phyloP scores from a whole-genome alignment of 2,329 filamentous ascomycete genomes.

The Sclerotinia sclerotiorum region DNA sequence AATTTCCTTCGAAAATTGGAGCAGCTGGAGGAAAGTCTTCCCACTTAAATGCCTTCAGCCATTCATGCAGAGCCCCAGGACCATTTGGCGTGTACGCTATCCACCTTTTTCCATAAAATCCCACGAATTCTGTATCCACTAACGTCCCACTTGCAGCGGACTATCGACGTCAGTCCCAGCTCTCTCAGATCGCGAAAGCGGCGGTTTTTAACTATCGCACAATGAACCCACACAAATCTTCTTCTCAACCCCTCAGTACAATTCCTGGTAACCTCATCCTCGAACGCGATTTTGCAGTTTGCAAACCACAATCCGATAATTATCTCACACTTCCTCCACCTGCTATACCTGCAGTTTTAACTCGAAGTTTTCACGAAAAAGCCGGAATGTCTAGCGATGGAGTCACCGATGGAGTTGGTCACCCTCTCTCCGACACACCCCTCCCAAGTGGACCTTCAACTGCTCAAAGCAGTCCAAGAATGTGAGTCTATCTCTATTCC shows the following conservation, averaged over 20 bases:
- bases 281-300: constrained; percentile 21
- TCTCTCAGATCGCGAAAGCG: constrained; percentile 19
- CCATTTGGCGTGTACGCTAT: constrained; percentile 20
- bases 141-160: constrained; percentile 16
- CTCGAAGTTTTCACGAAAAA: constrained; percentile 2
- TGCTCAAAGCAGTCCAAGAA: constrained; percentile 39
- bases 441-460: constrained; percentile 35
- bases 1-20: background rate
- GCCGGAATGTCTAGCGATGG: constrained; percentile 21
- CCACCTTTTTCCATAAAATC: constrained; percentile 10
- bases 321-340: constrained; percentile 16
- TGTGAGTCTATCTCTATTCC: constrained; percentile 34
- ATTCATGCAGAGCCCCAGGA: constrained; percentile 20
- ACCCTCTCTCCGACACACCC: constrained; percentile 32
- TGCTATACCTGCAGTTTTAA: background rate
- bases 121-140: constrained; percentile 8
- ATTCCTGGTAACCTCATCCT: constrained; percentile 5
- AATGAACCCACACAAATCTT: constrained; percentile 17
- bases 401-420: constrained; percentile 23
- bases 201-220: constrained; percentile 19
- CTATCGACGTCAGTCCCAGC: constrained; percentile 25
- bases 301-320: constrained; percentile 17
- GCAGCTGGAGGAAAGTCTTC: background rate
- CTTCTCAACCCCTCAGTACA: constrained; percentile 17
- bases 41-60: constrained; percentile 23